Evolutionary conservation across 805 yeast genomes (phyloP), one percentile per base, ranked within the genome.

Genomic region (Candida schatavii): DNA sequence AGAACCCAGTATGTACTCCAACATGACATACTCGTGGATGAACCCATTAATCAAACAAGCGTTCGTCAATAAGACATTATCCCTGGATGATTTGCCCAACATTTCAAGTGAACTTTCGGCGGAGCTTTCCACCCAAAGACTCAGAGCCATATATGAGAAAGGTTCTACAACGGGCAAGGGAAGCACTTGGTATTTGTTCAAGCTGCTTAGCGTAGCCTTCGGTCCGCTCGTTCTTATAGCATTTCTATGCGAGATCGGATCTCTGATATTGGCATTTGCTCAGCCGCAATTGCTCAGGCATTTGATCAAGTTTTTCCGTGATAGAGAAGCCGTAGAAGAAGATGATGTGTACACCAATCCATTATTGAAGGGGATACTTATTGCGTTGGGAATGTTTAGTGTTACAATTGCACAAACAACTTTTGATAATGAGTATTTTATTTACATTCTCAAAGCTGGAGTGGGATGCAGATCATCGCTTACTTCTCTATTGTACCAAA

Each of bases 231-330:
- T 59, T 1, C 25, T 54, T 3, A 28, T 49, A 4, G 52, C 63
- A 1, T 58, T 62, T 34, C 25, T 43, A 6, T 56, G 44, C 42
- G 68, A 64, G 39, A 46, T 59, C 6, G 45, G 46, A 14, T 54
- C 53, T 28, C 47, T 48, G 11, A 36, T 59, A 10, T 43, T 59
- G n/a, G 49, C 52, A 25, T 88, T 86, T 56, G 72, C 76, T n/a
- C 96, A 88, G 63, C 98, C 98, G 0, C 96, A 88, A 54, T 63
- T 90, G 21, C 67, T 91, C 42, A 74, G 85, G 42, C 54, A 74
- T 5, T 71, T 90, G 47, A 88, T 90, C 49, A 58, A 66, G 40
- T 82, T 76, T 52, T 78, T 83, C 45, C 73, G 75, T 15, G 35
- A 31, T 5, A 14, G 15, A 7, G 35, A 31, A 22, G 10, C 10